Base-by-base conservation (phyloP, 2,329 filamentous ascomycete genomes). In the Ustulina deusta region DNA sequence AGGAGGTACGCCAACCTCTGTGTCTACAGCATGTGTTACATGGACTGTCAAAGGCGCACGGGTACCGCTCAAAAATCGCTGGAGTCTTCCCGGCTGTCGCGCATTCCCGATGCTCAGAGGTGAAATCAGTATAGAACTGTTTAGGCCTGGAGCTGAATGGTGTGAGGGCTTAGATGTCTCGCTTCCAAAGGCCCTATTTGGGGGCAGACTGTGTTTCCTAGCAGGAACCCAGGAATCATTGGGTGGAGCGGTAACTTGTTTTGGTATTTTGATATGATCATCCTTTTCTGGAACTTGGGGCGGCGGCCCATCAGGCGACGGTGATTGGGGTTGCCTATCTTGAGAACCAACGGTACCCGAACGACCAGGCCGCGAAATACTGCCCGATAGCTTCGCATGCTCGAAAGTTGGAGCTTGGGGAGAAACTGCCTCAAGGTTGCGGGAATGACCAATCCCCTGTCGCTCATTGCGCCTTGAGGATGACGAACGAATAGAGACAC, bases 401-500 rank as follows among this genome's bases (percentile, higher is more conserved):
- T 61, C 36, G 4, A 46, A 55, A 40, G 44, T 22, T n/a, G 48
- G 13, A 38, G 4, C 29, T 10, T 68, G 57, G 1, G 52, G 54
- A 0, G 64, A 58, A 49, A 63, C 63, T 22, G 60, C 20, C 17
- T 71, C 68, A n/a, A 42, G 22, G 15, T 61, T 71, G 20, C 60
- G 63, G 62, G 38, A 6, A 57, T 61, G 56, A 7, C 75, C 72
- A 64, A 74, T 77, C 20, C 79, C 77, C 1, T 66, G 56, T 1
- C 68, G 60, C 25, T 74, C 66, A 2, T 73, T 72, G 11, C 74
- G 65, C 66, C 78, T 81, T 9, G 76, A 73, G 25, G 80, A 78
- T 61, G 86, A 81, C 0, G 87, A 89, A 44, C 85, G 82, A 20
- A 89, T 75, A 13, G 88, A 90, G 4, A 86, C 79, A 72, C 85